Base-by-base conservation (phyloP, 78 protist species). In the Goniomonas avonlea region DNA sequence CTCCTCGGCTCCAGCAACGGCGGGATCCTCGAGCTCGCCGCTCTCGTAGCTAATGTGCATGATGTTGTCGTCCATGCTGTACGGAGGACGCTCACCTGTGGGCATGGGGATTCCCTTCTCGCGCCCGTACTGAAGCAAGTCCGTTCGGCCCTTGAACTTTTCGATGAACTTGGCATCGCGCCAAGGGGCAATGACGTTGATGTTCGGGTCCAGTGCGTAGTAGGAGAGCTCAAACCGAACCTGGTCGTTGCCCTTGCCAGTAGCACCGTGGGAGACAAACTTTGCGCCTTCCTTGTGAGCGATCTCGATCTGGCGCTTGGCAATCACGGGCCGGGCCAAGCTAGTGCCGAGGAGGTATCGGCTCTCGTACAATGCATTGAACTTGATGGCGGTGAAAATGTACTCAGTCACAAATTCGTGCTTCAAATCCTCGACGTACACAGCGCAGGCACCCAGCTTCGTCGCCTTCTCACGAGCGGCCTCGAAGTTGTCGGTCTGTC, bases 181-280 rank as follows among this genome's bases (percentile, higher is more conserved):
- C 86, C 92, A 82, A 32, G 93, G 93, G 37, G 89, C 86, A 32
- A 89, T 83, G 71, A 80, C 76, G 63, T 83, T 68, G 29, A 89
- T 31, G 32, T 35, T 21, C 15, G 89, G 85, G 65, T 77, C 17
- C 56, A 89, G 77, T 8, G 93, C 71, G 69, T 43, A 59, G 61
- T n/a, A 34, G 74, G 50, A 35, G 37, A 77, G 78, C 85, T 89
- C 93, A 32, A 89, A 89, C 34, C 89, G 83, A 20, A 85, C 80
- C 82, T 89, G 93, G 76, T 89, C 93, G 80, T 89, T 89, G 56
- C 93, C 93, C 79, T 85, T 83, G 66, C 93, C 93, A 35, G 90
- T 83, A 79, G 82, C 38, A 27, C 93, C 93, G 80, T 89, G 93
- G 27, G 87, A 20, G 47, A 85, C 53, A 40, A 40, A 61, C n/a